Percentiles rank a stretch among this genome's conserved stretches.
Conservation (phyloP, 768 basidiomycete species). For the Lentinus brumalis region DNA sequence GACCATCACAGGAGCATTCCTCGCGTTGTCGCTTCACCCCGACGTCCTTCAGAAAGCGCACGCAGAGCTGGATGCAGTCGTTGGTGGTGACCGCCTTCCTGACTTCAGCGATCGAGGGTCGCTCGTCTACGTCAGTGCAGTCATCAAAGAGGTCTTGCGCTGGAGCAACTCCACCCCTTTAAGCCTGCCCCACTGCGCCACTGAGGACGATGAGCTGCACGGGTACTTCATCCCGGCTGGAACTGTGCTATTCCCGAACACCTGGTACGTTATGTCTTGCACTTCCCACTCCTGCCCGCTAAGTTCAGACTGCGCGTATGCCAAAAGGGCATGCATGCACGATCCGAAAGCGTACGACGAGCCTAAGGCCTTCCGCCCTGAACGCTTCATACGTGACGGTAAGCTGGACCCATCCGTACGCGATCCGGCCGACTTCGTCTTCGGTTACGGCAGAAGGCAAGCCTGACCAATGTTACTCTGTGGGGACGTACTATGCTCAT, state of each 20-base stretch:
- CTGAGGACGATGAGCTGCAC: slow-evolving; percentile 2
- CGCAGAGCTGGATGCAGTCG: slow-evolving; percentile 39
- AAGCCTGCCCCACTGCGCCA: not conserved
- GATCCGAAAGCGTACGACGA: slow-evolving; percentile 5
- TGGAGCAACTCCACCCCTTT: slow-evolving; percentile 18
- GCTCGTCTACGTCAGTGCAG: slow-evolving; percentile 33
- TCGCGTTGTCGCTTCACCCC: slow-evolving; percentile 29
- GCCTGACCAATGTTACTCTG: not conserved
- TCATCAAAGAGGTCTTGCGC: slow-evolving; percentile 32
- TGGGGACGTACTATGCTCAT: no score
- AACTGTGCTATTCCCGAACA: slow-evolving; percentile 9
- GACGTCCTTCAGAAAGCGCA: slow-evolving; percentile 35
- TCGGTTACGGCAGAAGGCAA: slow-evolving; percentile 28
- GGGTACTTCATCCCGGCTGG: slow-evolving; percentile 7
- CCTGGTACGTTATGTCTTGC: slow-evolving; percentile 12
- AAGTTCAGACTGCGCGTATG: not conserved
- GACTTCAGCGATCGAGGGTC: slow-evolving; percentile 23
- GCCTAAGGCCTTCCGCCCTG: slow-evolving; percentile 11
- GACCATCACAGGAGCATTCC: slow-evolving; percentile 18
- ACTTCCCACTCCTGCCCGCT: no score
- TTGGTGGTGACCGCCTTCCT: slow-evolving; percentile 35
- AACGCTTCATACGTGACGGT: slow-evolving; percentile 7
- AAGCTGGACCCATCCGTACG: not conserved
- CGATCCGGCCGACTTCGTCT: slow-evolving; percentile 5
- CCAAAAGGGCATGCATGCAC: slow-evolving; percentile 12